Evolutionary conservation across 805 yeast species (phyloP), one percentile per base, ranked within the genome.

Genomic region (Blastobotrys attinorum): DNA sequence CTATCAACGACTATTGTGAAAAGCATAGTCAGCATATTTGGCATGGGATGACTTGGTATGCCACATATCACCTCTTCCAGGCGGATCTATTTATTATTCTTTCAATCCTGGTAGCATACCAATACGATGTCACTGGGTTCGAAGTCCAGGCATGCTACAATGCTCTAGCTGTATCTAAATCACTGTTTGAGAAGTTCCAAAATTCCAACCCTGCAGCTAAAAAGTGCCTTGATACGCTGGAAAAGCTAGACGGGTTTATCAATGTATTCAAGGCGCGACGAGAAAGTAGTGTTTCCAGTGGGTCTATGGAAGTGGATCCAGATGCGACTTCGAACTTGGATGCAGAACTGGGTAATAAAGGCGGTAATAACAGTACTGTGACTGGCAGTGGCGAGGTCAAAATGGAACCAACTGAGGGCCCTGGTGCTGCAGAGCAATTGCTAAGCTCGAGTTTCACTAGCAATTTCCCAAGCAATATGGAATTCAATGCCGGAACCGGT

Each of bases 11-110:
- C 16, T 50, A 43, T 31, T 31, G 31, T 8, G 43, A 40, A 16
- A 22, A 27, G 8, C 39, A 42, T 59, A n/a, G 42, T 66, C 22
- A 66, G 71, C 15, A 68, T 69, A 17, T 62, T 71, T 31, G 67
- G 73, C 21, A 70, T 44, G 44, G 40, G 2, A 34, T 45, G 5
- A 43, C 74, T 21, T 77, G 82, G 82, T 73, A 76, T 58, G 73
- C 79, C 4, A 73, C 76, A 0, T 77, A 73, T 48, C 78, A 72
- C 56, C 49, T 75, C 5, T 75, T 76, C 58, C 80, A 77, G 54
- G 79, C 82, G 2, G 43, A 36, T 22, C 25, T 47, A 55, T 60
- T 37, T 39, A 41, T 8, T 55, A 46, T 15, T 53, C 66, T 41
- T 53, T 54, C 45, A 69, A 72, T 2, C 13, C 35, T 39, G 23